A percentile compares a stretch with the other conserved stretches of the same genome.
These are phyloP conservation scores for Quercus glauca DNA, from an alignment of 306 rosid species.

Conservation along the genomic window DNA sequence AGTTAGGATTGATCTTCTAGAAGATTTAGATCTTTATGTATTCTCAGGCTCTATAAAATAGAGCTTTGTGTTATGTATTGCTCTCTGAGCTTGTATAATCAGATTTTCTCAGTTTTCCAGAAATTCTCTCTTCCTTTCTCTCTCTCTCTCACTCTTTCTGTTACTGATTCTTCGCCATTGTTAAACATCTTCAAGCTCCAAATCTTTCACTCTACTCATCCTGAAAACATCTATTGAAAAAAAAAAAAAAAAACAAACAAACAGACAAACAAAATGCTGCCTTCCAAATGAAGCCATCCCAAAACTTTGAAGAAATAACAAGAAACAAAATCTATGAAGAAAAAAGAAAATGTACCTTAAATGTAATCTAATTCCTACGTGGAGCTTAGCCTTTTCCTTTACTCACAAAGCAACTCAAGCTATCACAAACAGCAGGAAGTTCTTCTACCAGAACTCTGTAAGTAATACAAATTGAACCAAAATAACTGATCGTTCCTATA, in stretches of 20 bases:
- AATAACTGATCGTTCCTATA: background rate
- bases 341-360: background rate
- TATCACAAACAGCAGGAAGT: background rate
- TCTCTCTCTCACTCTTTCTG: too few relatives aligned
- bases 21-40: too few relatives aligned
- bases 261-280: background rate
- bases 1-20: too few relatives aligned
- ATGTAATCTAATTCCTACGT: background rate
- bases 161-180: too few relatives aligned
- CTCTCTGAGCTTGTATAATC: too few relatives aligned
- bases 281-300: background rate
- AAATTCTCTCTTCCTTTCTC: too few relatives aligned
- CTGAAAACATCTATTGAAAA: background rate
- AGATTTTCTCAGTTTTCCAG: too few relatives aligned
- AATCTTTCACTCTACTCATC: background rate
- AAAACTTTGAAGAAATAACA: background rate
- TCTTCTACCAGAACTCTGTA: background rate
- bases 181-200: too few relatives aligned
- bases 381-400: too few relatives aligned
- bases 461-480: background rate
- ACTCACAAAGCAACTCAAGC: background rate
- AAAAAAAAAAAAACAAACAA: too few relatives aligned
- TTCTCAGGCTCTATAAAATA: too few relatives aligned
- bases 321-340: background rate
- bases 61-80: too few relatives aligned